These are phyloP conservation scores for Dentipellis fragilis DNA, from an alignment of 768 basidiomycete genomes.

Conservation along the genomic window DNA sequence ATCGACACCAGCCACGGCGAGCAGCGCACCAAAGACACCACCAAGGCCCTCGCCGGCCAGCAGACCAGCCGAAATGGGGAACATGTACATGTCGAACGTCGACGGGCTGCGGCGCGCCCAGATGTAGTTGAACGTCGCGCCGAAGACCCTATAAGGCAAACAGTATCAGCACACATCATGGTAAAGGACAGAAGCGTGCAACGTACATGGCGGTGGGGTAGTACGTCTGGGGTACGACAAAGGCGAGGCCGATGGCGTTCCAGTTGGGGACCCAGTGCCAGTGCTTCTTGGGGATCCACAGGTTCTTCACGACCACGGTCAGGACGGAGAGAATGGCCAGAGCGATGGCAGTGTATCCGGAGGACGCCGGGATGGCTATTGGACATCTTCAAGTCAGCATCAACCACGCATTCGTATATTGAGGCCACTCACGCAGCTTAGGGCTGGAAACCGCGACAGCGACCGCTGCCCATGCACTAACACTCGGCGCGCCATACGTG, in stretches of 20 bases:
- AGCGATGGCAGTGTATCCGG: conserved; percentile 49
- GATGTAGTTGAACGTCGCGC: conserved; percentile 36
- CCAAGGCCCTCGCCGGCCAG: conserved; percentile 53
- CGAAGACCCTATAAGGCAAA: conserved; percentile 24
- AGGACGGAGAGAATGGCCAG: conserved; percentile 35
- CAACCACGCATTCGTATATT: not conserved
- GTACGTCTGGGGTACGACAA: conserved; percentile 41
- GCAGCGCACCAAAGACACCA: conserved; percentile 48
- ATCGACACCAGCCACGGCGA: conserved; percentile 37
- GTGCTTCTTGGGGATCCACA: conserved; percentile 39
- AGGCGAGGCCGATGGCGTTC: conserved; percentile 36
- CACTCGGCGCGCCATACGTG: conserved; percentile 46
- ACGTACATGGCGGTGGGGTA: conserved; percentile 40
- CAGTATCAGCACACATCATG: not conserved
- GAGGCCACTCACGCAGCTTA: conserved; percentile 29
- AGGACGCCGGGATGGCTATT: conserved; percentile 40
- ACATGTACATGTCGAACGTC: conserved; percentile 48
- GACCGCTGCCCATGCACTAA: conserved; percentile 48
- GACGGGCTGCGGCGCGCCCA: conserved; percentile 37
- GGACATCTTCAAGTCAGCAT: no score
- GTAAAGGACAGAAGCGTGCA: not conserved
- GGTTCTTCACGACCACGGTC: conserved; percentile 36
- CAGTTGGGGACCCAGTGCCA: conserved; percentile 44
- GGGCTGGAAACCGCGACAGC: conserved; percentile 40
- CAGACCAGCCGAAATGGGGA: conserved; percentile 42